A percentile compares a stretch with the other conserved stretches of the same genome.
These are phyloP conservation scores for Ophiostoma triangulosporum DNA, from an alignment of 2,329 filamentous ascomycete genomes.

Conservation along the genomic window DNA sequence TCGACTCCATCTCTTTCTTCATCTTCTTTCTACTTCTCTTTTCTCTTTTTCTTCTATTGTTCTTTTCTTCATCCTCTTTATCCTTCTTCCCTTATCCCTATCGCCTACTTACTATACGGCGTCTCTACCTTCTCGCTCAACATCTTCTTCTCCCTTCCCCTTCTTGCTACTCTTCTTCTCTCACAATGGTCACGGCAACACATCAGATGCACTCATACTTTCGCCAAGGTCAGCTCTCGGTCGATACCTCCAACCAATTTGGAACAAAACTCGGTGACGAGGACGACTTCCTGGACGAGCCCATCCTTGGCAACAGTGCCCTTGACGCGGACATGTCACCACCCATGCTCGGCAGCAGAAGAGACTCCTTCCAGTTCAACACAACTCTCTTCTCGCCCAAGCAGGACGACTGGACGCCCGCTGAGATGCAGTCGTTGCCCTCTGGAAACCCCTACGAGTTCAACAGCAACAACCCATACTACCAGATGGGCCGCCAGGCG, in stretches of 20 bases:
- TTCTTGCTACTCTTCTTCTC: background rate
- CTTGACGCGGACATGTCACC: conserved; percentile 51
- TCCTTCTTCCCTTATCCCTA: background rate
- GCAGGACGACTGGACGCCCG: conserved; percentile 48
- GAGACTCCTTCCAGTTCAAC: conserved; percentile 48
- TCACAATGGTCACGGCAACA: conserved; percentile 36
- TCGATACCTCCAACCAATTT: conserved; percentile 34
- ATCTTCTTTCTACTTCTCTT: background rate
- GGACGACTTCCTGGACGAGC: conserved; percentile 47
- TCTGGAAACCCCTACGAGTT: conserved; percentile 49
- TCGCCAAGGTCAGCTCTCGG: conserved; percentile 34
- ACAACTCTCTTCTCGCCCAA: conserved; percentile 50
- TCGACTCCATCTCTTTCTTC: background rate
- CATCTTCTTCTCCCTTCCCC: background rate
- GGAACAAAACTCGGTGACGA: conserved; percentile 44
- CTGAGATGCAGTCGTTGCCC: conserved; percentile 50
- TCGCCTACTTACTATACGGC: background rate
- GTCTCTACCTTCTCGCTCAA: background rate
- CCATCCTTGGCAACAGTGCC: conserved; percentile 43
- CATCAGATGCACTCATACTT: conserved; percentile 39
- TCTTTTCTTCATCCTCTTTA: background rate
- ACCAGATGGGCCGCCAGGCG: conserved; percentile 44
- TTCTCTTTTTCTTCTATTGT: background rate
- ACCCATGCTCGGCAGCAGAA: conserved; percentile 46
- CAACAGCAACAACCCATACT: conserved; percentile 51